Evolutionary conservation across 495 filamentous ascomycete genomes (phyloP), one percentile per base, ranked within the genome.

Genomic region (Lepidopterella palustris): DNA sequence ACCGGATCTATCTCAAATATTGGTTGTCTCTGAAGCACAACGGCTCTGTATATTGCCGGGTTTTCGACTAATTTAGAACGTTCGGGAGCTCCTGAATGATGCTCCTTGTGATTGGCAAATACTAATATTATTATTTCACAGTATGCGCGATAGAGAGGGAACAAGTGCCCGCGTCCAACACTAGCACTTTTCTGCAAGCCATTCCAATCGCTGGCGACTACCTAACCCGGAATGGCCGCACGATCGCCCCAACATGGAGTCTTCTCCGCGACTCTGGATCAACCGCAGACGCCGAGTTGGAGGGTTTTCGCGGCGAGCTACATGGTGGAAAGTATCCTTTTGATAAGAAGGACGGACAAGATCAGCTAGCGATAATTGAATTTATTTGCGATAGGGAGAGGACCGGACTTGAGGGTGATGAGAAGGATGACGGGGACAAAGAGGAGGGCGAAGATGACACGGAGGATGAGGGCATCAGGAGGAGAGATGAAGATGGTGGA

Each of bases 191-290:
- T 0, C 68, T 82, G 31, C 66, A 75, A 21, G 80, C 82, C 5
- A 84, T 87, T 49, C 83, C 90, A 18, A 87, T 98, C 58, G 89
- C 87, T 10, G 90, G 90, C 18, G 81, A 88, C 9, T 80, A 83
- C 35, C 53, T 65, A 10, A 67, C 77, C 26, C 72, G 79, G 24
- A 76, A 79, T 48, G 86, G 83, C 21, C 66, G 69, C 28, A 61
- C 74, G 29, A 70, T 89, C 47, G 82, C 88, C 57, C 78, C 85
- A 53, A 75, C 84, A 61, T 76, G 82, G 56, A 84, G 76, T 55
- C 81, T 80, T 31, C 73, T 92, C 31, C 86, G 81, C 67, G 75
- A 72, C 21, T 79, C 82, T 10, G 70, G 76, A n/a, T 74, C 79
- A 2, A 68, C 81, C 35, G 68, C 78, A 4, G 88, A 91, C 60